Evolutionary conservation across 73 alveolate genomes (phyloP).

Genomic region (Diophrys sp.): DNA sequence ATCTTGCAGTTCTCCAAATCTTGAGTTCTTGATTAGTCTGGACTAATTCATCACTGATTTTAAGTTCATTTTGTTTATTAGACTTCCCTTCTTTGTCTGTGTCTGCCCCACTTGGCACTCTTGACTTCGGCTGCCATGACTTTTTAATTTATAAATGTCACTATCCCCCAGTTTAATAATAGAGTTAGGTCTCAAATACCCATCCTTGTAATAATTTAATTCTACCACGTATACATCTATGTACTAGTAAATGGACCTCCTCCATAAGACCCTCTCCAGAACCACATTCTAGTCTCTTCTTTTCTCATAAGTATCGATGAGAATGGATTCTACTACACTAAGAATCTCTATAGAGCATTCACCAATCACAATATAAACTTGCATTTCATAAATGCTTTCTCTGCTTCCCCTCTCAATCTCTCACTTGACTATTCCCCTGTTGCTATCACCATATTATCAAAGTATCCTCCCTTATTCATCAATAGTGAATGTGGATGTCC

Average conservation of each 20-base stretch:
- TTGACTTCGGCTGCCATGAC: too few relatives aligned
- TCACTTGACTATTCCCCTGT: background rate
- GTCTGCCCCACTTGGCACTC: too few relatives aligned
- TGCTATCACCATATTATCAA: background rate
- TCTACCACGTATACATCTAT: background rate
- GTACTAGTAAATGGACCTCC: background rate
- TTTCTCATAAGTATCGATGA: background rate
- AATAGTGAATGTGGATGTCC: background rate
- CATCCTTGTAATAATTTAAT: too few relatives aligned
- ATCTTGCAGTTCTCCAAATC: too few relatives aligned
- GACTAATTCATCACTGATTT: too few relatives aligned
- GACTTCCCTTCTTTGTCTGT: too few relatives aligned
- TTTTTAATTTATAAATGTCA: too few relatives aligned
- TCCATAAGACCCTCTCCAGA: background rate
- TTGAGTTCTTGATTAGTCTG: too few relatives aligned
- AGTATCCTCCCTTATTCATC: slow-evolving; percentile 1
- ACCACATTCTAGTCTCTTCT: background rate
- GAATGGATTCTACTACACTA: background rate
- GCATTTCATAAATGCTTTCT: background rate
- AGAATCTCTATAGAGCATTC: too few relatives aligned
- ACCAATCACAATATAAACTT: too few relatives aligned
- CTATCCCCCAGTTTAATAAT: background rate
- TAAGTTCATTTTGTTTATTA: too few relatives aligned
- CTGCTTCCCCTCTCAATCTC: background rate
- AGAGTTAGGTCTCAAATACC: background rate